Conservation (phyloP, 2,329 filamentous ascomycete species). For the Pseudogymnoascus sp. region DNA sequence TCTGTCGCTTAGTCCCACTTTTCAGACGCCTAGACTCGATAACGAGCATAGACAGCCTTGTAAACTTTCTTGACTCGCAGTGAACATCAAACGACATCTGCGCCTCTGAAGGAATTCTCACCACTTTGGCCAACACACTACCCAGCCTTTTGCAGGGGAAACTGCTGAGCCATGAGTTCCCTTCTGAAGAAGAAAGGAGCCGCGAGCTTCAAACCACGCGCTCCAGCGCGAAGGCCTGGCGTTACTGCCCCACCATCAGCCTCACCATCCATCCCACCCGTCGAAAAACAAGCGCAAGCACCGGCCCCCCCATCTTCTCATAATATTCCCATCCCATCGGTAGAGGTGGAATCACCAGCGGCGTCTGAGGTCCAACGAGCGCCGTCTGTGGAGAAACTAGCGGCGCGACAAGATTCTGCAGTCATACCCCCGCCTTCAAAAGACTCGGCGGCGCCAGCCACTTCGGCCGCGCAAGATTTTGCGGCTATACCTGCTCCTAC, state of each 20-base stretch:
- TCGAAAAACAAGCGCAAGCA: conserved; percentile 30
- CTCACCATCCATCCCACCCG: conserved; percentile 31
- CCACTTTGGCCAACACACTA: background rate
- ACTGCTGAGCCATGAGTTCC: conserved; percentile 43
- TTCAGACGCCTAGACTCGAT: conserved; percentile 1
- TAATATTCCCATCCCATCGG: background rate
- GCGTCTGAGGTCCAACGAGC: conserved; percentile 30
- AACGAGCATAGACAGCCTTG: background rate
- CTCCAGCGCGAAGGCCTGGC: conserved; percentile 44
- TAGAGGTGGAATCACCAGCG: background rate
- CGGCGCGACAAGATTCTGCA: background rate
- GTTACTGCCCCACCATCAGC: conserved; percentile 31
- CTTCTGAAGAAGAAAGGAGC: conserved; percentile 61
- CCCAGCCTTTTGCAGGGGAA: background rate
- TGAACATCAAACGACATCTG: conserved; percentile 1
- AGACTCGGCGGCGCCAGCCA: background rate
- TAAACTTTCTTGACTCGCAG: conserved; percentile 3
- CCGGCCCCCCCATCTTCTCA: conserved; percentile 16
- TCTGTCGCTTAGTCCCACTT: background rate
- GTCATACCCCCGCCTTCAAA: background rate
- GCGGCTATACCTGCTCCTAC: background rate
- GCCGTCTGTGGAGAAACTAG: conserved; percentile 17
- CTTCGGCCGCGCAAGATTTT: background rate
- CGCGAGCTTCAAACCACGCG: conserved; percentile 63
- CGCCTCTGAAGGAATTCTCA: background rate